Evolutionary conservation across 139 green algal species (phyloP), one percentile per base, ranked within the genome.

Genomic region (Chlamydomonas schloesseri): DNA sequence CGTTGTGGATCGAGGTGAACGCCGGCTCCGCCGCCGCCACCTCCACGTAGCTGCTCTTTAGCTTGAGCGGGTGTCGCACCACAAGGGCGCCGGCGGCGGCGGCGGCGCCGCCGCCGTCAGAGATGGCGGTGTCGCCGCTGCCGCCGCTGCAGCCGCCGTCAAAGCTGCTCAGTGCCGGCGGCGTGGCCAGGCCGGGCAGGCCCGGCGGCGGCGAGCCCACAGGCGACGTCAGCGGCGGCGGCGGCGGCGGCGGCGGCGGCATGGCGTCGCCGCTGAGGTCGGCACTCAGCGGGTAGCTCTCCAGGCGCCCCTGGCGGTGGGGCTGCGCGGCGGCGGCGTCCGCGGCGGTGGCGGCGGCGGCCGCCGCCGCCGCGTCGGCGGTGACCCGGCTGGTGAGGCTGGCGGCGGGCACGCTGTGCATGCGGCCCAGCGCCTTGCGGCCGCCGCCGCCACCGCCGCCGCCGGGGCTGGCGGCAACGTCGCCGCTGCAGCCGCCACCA

Each of bases 1-100:
- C 73, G 65, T 86, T 91, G 81, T 97, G 94, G 76, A 93, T 93
- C 82, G 91, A 94, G 50, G 91, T 95, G 87, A 90, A 97, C n/a
- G 57, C 14, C 1, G 90, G 90, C 86, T 97, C 94, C 3, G 70
- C 65, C 24, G 87, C 86, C 26, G 62, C 34, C 14, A 79, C 81
- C 53, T 87, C 81, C 53, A 72, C 26, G 69, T 87, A 87, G 81
- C 69, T 80, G 81, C 81, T 87, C 34, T 47, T 46, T 0, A 87
- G 69, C 29, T 24, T 33, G 26, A 87, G 68, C 31, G 81, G 81
- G 81, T 87, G 81, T 5, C 69, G 68, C 0, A 79, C 69, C 0
- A 87, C 53, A 53, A 87, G 67, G 9, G 67, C 24, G 0, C 21
- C 58, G 0, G 58, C 13, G 10, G 20, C 36, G 9, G 67, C 24